phyloP scores from a whole-genome alignment of 2,329 filamentous ascomycete species.

The Trichoderma aggressivum region DNA sequence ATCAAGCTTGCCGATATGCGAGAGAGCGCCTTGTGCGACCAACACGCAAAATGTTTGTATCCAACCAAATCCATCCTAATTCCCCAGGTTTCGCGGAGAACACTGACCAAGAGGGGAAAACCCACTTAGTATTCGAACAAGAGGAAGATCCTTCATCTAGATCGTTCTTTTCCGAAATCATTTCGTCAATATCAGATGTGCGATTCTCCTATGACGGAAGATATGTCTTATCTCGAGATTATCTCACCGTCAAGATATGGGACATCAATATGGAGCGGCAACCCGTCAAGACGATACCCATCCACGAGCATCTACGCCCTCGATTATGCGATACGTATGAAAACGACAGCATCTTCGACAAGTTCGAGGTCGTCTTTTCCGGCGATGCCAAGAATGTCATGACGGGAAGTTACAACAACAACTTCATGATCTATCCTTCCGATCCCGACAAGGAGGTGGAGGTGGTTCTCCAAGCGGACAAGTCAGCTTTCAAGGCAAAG shows the following conservation, averaged over 20 bases:
- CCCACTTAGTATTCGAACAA: conserved; percentile 82
- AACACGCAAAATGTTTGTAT: conserved; percentile 81
- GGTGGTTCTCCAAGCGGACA: conserved; percentile 95
- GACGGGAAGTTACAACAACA: conserved; percentile 99
- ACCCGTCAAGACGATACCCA: conserved; percentile 96
- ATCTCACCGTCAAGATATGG: conserved; percentile 99
- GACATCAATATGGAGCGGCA: conserved; percentile 99
- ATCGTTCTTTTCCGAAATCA: conserved; percentile 99
- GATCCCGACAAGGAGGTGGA: conserved; percentile 95
- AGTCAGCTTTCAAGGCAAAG: conserved; percentile 99
- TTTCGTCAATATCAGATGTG: conserved; percentile 97
- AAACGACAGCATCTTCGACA: conserved; percentile 99
- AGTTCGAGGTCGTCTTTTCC: conserved; percentile 98
- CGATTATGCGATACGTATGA: conserved; percentile 97
- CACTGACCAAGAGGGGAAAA: not conserved
- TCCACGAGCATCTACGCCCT: conserved; percentile 93
- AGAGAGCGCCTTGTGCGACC: conserved; percentile 91
- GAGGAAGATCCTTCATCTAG: conserved; percentile 96
- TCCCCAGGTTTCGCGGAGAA: not conserved
- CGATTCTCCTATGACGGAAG: conserved; percentile 94
- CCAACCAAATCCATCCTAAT: not conserved
- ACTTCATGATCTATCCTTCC: conserved; percentile 99
- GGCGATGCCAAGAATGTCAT: conserved; percentile 98
- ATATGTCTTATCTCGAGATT: conserved; percentile 96
- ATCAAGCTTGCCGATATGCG: conserved; percentile 99